Evolutionary conservation across 306 rosid genomes (phyloP), one percentile per base, ranked within the genome.

Genomic region (Corylus avellana): DNA sequence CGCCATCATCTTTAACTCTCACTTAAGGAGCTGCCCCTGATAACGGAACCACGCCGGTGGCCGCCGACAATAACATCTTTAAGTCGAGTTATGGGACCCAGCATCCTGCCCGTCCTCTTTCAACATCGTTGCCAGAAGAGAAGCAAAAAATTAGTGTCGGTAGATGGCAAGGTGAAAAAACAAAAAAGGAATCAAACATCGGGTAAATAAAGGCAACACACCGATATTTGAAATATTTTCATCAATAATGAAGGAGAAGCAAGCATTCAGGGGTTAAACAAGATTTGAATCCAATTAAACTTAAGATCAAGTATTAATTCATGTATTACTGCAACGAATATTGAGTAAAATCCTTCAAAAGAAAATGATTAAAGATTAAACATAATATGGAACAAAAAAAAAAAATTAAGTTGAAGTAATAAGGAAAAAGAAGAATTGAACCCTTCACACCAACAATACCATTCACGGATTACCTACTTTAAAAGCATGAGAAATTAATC

Each of bases 51-150:
- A 4, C 88, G 94, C 25, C 92, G 90, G 14, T 93, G 86, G 62
- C 96, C 92, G 37, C 93, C 94, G 66, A 91, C 90, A 44, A 96
- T 87, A 79, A 85, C 92, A 35, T 90, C 97, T 85, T 96, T 96
- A 79, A 96, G 92, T 62, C 98, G 91, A 77, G 85, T 59, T 55
- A 93, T 88, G 71, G 98, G 94, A 73, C 87, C 91, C 59, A 93
- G 81, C 79, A 87, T 79, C 86, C 87, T 87, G 84, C 91, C 83
- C 72, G 88, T 79, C 49, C 78, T 92, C 99, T 93, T 87, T 46
- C 73, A 70, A 76, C 32, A 55, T 2, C 9, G 51, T 32, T 54
- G 46, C 12, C 51, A 16, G 66, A 46, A 11, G 32, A 68, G 8
- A 5, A 68, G 12, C 42, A 6, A 64, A 44, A 22, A 69, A 71